phyloP scores from a whole-genome alignment of 2,329 filamentous ascomycete species.

The Aureobasidium namibiae region DNA sequence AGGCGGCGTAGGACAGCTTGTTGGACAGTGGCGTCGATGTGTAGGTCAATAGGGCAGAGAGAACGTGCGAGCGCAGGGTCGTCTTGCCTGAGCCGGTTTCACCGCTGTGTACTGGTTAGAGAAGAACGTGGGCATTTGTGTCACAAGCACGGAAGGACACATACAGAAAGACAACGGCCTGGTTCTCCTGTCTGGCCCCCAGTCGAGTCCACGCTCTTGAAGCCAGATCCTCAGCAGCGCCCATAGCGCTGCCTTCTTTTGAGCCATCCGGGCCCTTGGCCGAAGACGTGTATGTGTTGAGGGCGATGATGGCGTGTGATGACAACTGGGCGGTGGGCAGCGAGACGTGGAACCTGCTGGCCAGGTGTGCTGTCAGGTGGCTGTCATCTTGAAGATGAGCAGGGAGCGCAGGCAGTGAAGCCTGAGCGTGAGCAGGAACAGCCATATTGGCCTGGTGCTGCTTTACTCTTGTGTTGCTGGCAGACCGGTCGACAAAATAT shows the following conservation, averaged over 20 bases:
- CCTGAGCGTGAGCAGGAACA: conserved; percentile 59
- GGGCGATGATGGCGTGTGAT: conserved; percentile 79
- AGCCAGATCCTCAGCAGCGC: conserved; percentile 85
- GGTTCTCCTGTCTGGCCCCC: conserved; percentile 83
- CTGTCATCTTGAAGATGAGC: conserved; percentile 72
- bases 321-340: conserved; percentile 82
- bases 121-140: conserved; percentile 5
- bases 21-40: conserved; percentile 87
- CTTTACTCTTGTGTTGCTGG: conserved; percentile 37
- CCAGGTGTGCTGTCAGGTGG: conserved; percentile 72
- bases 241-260: conserved; percentile 86
- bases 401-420: conserved; percentile 80
- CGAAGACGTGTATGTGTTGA: conserved; percentile 92
- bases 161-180: conserved; percentile 87
- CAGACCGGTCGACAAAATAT: conserved; percentile 48
- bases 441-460: conserved; percentile 21
- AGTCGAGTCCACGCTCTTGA: conserved; percentile 76
- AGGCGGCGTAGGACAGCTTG: conserved; percentile 87
- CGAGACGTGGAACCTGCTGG: conserved; percentile 84
- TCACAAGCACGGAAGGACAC: conserved; percentile 26
- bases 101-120: conserved; percentile 50
- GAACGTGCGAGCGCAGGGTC: conserved; percentile 79
- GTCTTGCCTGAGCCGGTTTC: conserved; percentile 97
- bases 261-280: conserved; percentile 81
- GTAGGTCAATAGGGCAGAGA: conserved; percentile 78